Percentiles rank a stretch among this genome's conserved stretches.
These are phyloP conservation scores for Candida multigemmis DNA, from an alignment of 805 yeast species.

Conservation along the genomic window DNA sequence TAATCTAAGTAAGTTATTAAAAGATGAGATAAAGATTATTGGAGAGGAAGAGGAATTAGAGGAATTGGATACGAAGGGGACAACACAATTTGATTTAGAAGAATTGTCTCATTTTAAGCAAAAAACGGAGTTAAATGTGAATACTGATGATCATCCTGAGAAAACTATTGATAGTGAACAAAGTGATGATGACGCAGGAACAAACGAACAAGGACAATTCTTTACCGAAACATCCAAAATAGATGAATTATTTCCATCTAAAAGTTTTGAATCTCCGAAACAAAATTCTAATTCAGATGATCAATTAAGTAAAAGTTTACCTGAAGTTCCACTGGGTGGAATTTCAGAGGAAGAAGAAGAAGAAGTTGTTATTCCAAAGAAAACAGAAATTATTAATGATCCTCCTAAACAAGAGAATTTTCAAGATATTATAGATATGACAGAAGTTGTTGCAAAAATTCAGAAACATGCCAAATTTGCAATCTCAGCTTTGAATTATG, in stretches of 20 bases:
- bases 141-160: too few relatives aligned
- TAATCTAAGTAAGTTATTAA: conserved; percentile 28
- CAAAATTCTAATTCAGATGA: too few relatives aligned
- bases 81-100: conserved; percentile 2
- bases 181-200: not conserved
- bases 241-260: too few relatives aligned
- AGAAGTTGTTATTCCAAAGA: too few relatives aligned
- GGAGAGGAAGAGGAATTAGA: conserved; percentile 15
- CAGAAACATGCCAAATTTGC: conserved; percentile 72
- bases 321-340: conserved; percentile 1
- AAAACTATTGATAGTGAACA: not conserved
- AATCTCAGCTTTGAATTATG: conserved; percentile 70
- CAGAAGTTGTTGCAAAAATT: conserved; percentile 47
- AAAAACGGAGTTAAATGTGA: too few relatives aligned
- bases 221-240: too few relatives aligned
- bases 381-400: too few relatives aligned
- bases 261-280: too few relatives aligned
- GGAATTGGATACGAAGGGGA: conserved; percentile 12
- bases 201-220: not conserved
- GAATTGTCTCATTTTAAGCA: too few relatives aligned
- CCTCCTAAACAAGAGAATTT: conserved; percentile 29
- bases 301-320: conserved; percentile 1
- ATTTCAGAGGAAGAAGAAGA: not conserved
- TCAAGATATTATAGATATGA: conserved; percentile 40
- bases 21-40: conserved; percentile 21